A percentile compares a stretch with the other conserved stretches of the same genome.
phyloP scores from a whole-genome alignment of 768 basidiomycete species.

The Termitomyces sp. region DNA sequence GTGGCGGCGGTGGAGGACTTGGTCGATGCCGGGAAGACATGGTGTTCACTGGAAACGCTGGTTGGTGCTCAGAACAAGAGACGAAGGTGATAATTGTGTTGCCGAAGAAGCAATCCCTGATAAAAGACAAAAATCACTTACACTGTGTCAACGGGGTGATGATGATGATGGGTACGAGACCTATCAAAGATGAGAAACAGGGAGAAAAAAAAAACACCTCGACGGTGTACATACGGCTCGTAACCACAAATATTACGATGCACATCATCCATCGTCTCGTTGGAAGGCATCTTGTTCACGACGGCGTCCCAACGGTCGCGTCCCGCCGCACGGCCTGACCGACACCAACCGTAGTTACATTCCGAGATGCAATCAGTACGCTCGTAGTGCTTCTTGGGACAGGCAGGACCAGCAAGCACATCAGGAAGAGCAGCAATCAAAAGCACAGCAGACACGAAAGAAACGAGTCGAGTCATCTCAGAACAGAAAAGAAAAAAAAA shows the following conservation, averaged over 20 bases:
- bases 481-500: constrained; percentile 20
- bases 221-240: neutral
- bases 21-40: neutral
- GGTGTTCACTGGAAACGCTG: constrained; percentile 11
- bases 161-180: constrained; percentile 13
- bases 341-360: constrained; percentile 41
- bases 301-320: constrained; percentile 53
- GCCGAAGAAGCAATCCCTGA: constrained; percentile 14
- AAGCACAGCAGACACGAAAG: constrained; percentile 27
- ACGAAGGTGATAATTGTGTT: constrained; percentile 1
- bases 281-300: constrained; percentile 27
- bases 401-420: constrained; percentile 41
- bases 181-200: neutral
- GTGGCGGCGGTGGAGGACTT: constrained; percentile 9
- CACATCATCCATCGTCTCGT: constrained; percentile 26
- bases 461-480: constrained; percentile 31
- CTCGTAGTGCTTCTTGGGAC: constrained; percentile 30
- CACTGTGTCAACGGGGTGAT: constrained; percentile 6
- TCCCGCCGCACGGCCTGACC: constrained; percentile 43
- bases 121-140: no score
- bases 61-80: neutral
- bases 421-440: constrained; percentile 27
- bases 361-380: constrained; percentile 28
- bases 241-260: constrained; percentile 40
- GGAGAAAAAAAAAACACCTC: no score